phyloP scores from a whole-genome alignment of 805 yeast genomes.

The Metschnikowia sp. region DNA sequence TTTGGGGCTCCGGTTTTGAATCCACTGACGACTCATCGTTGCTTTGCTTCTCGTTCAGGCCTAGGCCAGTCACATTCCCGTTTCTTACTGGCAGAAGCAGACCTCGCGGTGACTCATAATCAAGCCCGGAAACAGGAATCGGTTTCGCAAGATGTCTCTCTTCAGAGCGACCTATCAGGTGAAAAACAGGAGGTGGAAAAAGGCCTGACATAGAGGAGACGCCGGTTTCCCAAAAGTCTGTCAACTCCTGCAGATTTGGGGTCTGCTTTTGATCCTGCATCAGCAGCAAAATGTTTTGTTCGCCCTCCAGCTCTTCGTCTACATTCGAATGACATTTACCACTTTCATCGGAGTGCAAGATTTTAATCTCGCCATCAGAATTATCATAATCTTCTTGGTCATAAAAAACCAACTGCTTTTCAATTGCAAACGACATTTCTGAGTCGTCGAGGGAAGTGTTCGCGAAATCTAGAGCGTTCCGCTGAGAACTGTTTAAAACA shows the following conservation, averaged over 20 bases:
- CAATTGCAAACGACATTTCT: conserved; percentile 7
- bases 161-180: too few relatives aligned
- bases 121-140: too few relatives aligned
- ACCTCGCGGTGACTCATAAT: too few relatives aligned
- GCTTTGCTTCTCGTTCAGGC: too few relatives aligned
- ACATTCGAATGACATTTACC: conserved; percentile 20
- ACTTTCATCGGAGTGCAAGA: conserved; percentile 25
- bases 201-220: too few relatives aligned
- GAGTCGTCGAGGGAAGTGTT: conserved; percentile 11
- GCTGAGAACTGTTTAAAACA: not conserved
- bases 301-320: conserved; percentile 12
- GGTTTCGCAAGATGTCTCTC: too few relatives aligned
- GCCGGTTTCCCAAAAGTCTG: too few relatives aligned
- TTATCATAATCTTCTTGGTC: conserved; percentile 5
- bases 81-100: too few relatives aligned
- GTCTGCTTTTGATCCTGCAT: not conserved
- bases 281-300: not conserved
- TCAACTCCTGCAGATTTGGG: not conserved
- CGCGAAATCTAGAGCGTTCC: conserved; percentile 3
- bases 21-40: too few relatives aligned
- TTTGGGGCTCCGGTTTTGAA: too few relatives aligned
- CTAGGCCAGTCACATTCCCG: too few relatives aligned
- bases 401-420: conserved; percentile 13
- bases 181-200: too few relatives aligned
- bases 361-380: conserved; percentile 19